Conservation (phyloP, 2,329 filamentous ascomycete species). For the Arthrobotrys iridis region DNA sequence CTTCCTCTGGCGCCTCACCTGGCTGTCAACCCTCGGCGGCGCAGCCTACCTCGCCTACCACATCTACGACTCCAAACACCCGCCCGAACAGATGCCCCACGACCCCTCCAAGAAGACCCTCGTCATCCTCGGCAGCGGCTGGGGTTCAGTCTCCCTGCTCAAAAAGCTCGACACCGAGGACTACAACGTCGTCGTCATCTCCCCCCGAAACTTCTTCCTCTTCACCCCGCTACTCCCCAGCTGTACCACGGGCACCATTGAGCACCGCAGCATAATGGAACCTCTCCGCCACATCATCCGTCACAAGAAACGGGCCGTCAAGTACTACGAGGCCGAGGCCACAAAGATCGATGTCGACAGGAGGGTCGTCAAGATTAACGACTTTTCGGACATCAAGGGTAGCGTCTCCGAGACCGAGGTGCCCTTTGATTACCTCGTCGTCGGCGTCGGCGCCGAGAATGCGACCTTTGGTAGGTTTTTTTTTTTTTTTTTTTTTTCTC, state of each 20-base stretch:
- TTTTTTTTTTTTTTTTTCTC: background rate
- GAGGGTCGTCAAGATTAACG: constrained; percentile 86
- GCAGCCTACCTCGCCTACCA: constrained; percentile 78
- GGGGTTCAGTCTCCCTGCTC: constrained; percentile 93
- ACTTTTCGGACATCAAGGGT: constrained; percentile 93
- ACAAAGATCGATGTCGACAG: constrained; percentile 93
- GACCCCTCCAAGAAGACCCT: constrained; percentile 96
- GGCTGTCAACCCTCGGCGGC: constrained; percentile 76
- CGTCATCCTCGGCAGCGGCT: constrained; percentile 94
- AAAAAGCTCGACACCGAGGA: constrained; percentile 99
- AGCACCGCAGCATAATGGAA: constrained; percentile 99
- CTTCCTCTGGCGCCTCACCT: constrained; percentile 85
- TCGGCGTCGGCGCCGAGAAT: constrained; percentile 97
- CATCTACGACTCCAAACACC: constrained; percentile 84
- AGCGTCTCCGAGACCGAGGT: constrained; percentile 84
- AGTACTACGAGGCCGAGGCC: constrained; percentile 97
- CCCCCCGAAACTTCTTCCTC: constrained; percentile 98
- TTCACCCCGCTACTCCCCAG: constrained; percentile 97
- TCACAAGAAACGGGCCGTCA: constrained; percentile 91
- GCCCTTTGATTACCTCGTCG: constrained; percentile 96
- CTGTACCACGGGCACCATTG: constrained; percentile 95
- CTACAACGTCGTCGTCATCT: constrained; percentile 98
- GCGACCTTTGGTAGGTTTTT: constrained; percentile 81
- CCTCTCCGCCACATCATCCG: constrained; percentile 94
- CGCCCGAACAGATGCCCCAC: constrained; percentile 78